Evolutionary conservation across 768 basidiomycete genomes (phyloP).

Genomic region (Termitomyces sp.): DNA sequence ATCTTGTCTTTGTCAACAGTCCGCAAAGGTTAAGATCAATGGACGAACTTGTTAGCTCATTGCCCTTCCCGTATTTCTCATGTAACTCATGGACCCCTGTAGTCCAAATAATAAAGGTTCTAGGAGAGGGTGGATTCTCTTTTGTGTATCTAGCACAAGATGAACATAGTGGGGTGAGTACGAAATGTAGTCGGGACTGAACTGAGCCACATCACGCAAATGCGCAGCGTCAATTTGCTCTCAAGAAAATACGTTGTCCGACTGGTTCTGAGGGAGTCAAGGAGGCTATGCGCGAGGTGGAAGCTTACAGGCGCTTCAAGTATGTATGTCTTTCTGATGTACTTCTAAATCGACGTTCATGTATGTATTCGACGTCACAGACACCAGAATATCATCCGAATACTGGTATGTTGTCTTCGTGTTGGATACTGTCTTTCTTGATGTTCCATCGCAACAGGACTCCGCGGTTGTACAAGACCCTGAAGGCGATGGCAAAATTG

Average conservation of each 20-base stretch:
- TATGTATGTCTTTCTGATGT: conserved; percentile 41
- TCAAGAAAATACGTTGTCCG: conserved; percentile 96
- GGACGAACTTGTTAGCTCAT: conserved; percentile 81
- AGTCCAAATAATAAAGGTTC: conserved; percentile 88
- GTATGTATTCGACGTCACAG: conserved; percentile 28
- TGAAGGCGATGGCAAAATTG: conserved; percentile 89
- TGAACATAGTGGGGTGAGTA: conserved; percentile 71
- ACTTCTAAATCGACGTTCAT: neutral
- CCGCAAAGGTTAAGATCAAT: conserved; percentile 91
- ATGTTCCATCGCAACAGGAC: conserved; percentile 43
- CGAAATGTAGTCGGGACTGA: neutral
- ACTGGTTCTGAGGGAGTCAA: conserved; percentile 84
- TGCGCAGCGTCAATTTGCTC: conserved; percentile 78
- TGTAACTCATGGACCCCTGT: conserved; percentile 6
- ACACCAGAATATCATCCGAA: conserved; percentile 95
- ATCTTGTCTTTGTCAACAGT: conserved; percentile 73
- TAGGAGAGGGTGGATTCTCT: conserved; percentile 95
- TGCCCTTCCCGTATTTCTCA: neutral
- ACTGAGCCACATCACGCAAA: neutral
- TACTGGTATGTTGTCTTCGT: conserved; percentile 45
- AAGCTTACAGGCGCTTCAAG: conserved; percentile 94
- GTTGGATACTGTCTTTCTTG: conserved; percentile 4
- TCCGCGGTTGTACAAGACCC: conserved; percentile 94
- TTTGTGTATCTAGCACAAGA: conserved; percentile 89
- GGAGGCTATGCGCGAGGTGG: conserved; percentile 84